Evolutionary conservation across 2,329 filamentous ascomycete species (phyloP), one percentile per base, ranked within the genome.

Genomic region (Elsinoe necatrix): DNA sequence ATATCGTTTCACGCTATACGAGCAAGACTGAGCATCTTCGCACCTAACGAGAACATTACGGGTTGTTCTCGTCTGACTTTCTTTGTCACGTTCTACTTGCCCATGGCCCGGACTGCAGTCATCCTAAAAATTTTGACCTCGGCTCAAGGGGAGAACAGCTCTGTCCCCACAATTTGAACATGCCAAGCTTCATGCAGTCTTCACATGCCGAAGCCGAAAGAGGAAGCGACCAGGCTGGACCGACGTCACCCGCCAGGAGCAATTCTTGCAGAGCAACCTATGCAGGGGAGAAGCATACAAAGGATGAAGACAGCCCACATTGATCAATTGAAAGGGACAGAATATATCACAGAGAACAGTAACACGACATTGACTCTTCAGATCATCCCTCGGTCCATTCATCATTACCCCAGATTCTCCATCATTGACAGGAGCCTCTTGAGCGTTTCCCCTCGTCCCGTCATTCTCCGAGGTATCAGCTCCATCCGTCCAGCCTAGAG

Each of bases 1-100:
- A 21, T 66, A 65, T 51, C 63, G 68, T 31, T 68, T 69, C 52
- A 63, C 63, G 35, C 62, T 70, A 1, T 68, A 66, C 50, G 62
- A 68, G 54, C 61, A 65, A 50, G 8, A 54, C 16, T 63, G 57
- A 61, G 25, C 3, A 21, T 25, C 9, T n/a, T n/a, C 27, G 34
- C 27, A 2, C 9, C 9, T 31, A 6, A 31, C 16, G n/a, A 50
- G 16, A 50, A 34, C 14, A 18, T 23, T 21, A 34, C 45, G 45
- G 45, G 7, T 31, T 34, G 16, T 50, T 34, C 18, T 31, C 25
- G 45, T 34, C 45, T 20, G 14, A 29, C 6, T 14, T 18, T 31
- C 16, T 6, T 31, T 29, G 25, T 16, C 14, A 9, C 16, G 23
- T 31, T 7, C 16, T 50, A 14, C n/a, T 31, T 16, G 45, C 25